Base-by-base conservation (phyloP, 2,329 filamentous ascomycete genomes). In the Eutypella sp. region DNA sequence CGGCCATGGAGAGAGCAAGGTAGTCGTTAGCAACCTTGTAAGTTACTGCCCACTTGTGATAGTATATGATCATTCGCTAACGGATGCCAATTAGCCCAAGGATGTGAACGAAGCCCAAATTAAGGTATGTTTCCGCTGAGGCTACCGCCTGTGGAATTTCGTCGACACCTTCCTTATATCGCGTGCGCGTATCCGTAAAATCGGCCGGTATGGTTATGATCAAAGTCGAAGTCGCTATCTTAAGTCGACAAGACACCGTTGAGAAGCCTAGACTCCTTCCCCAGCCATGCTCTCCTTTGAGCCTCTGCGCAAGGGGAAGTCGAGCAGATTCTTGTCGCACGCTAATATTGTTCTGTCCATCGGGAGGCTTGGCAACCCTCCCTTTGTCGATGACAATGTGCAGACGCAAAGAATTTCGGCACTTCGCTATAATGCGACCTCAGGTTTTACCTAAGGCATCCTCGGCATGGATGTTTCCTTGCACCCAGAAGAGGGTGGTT, bases 61-160 rank as follows among this genome's bases (percentile, higher is more conserved):
- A 40, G 39, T 3, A n/a, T 27, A 18, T 39, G 51, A 53, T 55
- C 34, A 25, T 40, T 41, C 29, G 38, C 16, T 40, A 40, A 44
- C 52, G 57, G 50, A 57, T 47, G 29, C n/a, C 1, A 3, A 39
- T 41, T 58, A 97, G 89, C 93, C 93, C 69, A 84, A 85, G 76
- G 93, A 99, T 83, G 90, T 99, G 71, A 89, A 84, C 74, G 92
- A 97, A 81, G 76, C 75, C 75, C 89, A 95, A 84, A 95, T 99
- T 77, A 97, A 99, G 93, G 93, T 99, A 99, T 95, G 93, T 99
- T 90, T 87, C 90, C 84, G 78, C 81, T 86, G 77, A 85, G 84
- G 84, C 81, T 73, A 65, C 70, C 65, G 71, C 76, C 82, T 75
- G 79, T 78, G 81, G 82, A 81, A 78, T 84, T 82, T 78, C 73